A percentile compares a stretch with the other conserved stretches of the same genome.
These are phyloP conservation scores for rapeseed (Brassica napus) DNA, from an alignment of 345 rosid species.

Conservation along the genomic window DNA sequence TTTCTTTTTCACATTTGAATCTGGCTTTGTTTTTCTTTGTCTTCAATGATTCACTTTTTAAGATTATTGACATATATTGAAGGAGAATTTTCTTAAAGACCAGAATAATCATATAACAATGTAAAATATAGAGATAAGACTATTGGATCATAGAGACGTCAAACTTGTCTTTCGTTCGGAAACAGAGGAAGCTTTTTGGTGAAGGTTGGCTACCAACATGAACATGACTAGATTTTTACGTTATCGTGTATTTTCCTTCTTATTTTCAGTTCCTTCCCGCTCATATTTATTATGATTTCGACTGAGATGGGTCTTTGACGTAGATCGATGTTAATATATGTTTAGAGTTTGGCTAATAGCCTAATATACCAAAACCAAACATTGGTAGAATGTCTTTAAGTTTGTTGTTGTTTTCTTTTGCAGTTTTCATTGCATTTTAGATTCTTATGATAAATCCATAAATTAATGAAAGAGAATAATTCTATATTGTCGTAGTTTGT, in stretches of 20 bases:
- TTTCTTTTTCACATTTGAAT: background rate
- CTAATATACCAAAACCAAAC: slow-evolving; percentile 11
- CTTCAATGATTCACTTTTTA: background rate
- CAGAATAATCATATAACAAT: background rate
- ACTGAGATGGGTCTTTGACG: slow-evolving; percentile 5
- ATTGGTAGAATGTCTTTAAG: background rate
- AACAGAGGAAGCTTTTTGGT: slow-evolving; percentile 31
- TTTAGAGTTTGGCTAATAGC: slow-evolving; percentile 5
- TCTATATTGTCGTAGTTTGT: background rate
- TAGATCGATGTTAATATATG: slow-evolving; percentile 19
- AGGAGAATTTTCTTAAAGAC: slow-evolving; percentile 10
- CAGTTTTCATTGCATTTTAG: background rate
- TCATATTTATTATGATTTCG: slow-evolving; percentile 3
- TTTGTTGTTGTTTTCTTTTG: background rate
- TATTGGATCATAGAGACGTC: slow-evolving; percentile 17
- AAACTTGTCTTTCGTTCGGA: slow-evolving; percentile 26
- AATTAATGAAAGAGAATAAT: slow-evolving; percentile 16
- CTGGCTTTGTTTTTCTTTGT: background rate
- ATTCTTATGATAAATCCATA: background rate
- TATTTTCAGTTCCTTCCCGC: background rate
- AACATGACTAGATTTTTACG: slow-evolving; percentile 32
- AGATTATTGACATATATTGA: background rate
- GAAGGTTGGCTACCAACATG: slow-evolving; percentile 38
- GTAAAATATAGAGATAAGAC: background rate
- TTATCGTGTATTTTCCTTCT: background rate